Evolutionary conservation across 441 rosid genomes (phyloP), one percentile per base, ranked within the genome.

Genomic region (Kokia cookei): DNA sequence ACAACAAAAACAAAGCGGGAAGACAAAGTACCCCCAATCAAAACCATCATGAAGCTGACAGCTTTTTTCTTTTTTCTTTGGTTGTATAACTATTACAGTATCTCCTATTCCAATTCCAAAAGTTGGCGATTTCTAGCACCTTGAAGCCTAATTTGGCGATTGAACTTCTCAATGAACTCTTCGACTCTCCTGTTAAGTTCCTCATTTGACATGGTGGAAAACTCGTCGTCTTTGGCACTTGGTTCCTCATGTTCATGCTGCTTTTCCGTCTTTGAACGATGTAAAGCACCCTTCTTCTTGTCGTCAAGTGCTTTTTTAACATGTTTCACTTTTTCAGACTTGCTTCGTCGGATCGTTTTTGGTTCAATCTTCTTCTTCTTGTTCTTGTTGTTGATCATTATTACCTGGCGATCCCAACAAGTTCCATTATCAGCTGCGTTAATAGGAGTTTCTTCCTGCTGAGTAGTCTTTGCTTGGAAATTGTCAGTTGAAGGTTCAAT

Each of bases 111-210:
- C 8, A 17, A 43, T 45, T 13, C 53, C 45, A 43, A 60, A 61
- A 63, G 29, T 32, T 63, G 32, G 71, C 61, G 43, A 40, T 45
- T 75, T 67, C 59, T 54, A 14, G 32, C 73, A 26, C 74, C 78
- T 74, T 85, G 87, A 43, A 81, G 87, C 78, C 89, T 81, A 66
- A 87, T 85, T 57, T 89, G 88, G 61, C 69, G 69, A 51, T 82
- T 83, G 78, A 82, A 85, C 59, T 68, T 75, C 59, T 73, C 72
- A 82, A 90, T 90, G 27, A 90, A 90, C 71, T 90, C 91, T 71
- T 90, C 92, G 10, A 86, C 90, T 72, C 91, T 84, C 77, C 78
- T 79, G 68, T 90, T 88, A 43, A 90, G 48, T 40, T 90, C 94
- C 74, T 88, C 92, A 8, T 84, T 72, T 1, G 94, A 88, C 94